These are phyloP conservation scores for Fraxinus paxiana DNA, from an alignment of 305 asterid species.

Conservation along the genomic window DNA sequence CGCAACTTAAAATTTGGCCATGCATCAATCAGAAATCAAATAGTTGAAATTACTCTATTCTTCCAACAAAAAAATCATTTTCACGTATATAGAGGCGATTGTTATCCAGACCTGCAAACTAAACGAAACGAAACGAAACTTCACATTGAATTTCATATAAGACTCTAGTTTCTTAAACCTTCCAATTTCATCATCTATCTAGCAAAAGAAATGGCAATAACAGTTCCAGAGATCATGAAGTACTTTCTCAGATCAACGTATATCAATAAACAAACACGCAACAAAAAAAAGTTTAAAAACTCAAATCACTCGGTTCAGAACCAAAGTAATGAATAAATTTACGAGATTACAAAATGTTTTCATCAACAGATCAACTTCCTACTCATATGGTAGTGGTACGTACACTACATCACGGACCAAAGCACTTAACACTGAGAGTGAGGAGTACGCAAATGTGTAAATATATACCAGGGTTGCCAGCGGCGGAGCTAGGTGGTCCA, in stretches of 20 bases:
- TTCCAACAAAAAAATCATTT: background rate
- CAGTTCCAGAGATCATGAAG: background rate
- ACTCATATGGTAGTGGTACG: background rate
- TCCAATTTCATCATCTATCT: background rate
- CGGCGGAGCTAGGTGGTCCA: constrained; percentile 87
- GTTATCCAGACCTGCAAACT: background rate
- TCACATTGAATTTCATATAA: background rate
- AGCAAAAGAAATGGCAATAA: background rate
- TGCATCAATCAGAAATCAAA: background rate
- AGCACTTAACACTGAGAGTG: background rate
- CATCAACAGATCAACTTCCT: constrained; percentile 13
- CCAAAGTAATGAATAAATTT: background rate
- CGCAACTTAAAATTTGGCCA: background rate
- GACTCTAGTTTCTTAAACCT: background rate
- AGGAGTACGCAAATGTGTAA: background rate
- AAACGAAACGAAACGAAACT: background rate
- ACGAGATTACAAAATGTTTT: constrained; percentile 19
- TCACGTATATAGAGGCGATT: background rate
- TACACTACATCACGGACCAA: background rate
- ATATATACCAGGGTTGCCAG: constrained; percentile 74
- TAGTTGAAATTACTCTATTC: background rate
- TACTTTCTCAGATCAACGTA: background rate
- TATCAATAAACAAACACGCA: background rate
- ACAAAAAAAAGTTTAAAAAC: background rate
- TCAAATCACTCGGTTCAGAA: background rate